Base-by-base conservation (phyloP, 2,329 filamentous ascomycete genomes). In the Bertia moriformis region DNA sequence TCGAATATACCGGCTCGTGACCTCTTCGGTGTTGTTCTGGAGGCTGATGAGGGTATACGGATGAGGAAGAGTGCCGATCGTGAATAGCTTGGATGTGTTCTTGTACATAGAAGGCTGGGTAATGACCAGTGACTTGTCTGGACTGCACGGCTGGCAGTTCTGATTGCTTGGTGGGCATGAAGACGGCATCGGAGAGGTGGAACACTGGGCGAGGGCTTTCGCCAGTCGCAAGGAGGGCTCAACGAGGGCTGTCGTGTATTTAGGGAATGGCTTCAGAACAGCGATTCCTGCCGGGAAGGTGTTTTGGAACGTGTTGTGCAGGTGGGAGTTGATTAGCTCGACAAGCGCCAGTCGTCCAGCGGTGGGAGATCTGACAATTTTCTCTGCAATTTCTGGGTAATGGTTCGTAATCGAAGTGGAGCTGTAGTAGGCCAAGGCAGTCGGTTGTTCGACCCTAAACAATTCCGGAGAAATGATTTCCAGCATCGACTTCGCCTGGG, bases 291-390 rank as follows among this genome's bases (percentile, higher is more conserved):
- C 32, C 32, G 12, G 32, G 32, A 35, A 35, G 10, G 32, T 10
- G 32, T 35, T 35, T 15, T 35, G 32, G 32, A 35, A 35, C 7
- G 32, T 35, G 32, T 35, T 35, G 15, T 35, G 32, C 7, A 35
- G 32, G 15, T 35, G 32, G 7, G 10, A 10, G 32, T 35, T 35
- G 32, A 35, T 18, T 15, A 35, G 15, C 17, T 35, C 10, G 10
- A 17, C 32, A 7, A 35, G 15, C 15, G 15, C 10, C 12, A 10
- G 32, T 7, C 32, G 12, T 18, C 32, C 32, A 17, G 10, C 15
- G 7, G 32, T 12, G 7, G 32, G 32, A 13, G 10, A 10, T 10
- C 7, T 7, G 12, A 10, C 15, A 15, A 35, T 35, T 15, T 35
- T 35, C 15, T 35, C 32, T 10, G 10, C 10, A 15, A 35, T 7